Conservation (phyloP, 805 yeast species). For the Clavispora asparagi region DNA sequence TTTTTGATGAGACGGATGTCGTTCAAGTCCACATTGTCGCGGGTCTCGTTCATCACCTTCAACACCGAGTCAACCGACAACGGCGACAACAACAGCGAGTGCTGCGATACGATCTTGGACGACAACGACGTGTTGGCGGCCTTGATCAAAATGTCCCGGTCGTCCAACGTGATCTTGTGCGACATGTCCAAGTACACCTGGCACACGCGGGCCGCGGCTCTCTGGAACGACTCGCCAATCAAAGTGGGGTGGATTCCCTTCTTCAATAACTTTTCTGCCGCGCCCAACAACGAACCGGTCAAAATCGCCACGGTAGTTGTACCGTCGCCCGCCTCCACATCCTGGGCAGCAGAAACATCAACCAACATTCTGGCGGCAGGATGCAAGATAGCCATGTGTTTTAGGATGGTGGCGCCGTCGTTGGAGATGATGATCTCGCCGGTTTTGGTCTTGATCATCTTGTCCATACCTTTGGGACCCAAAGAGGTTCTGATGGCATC, state of each 20-base stretch:
- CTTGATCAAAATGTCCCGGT: constrained; percentile 76
- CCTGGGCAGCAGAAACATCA: constrained; percentile 96
- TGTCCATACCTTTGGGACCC: constrained; percentile 99
- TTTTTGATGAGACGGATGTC: constrained; percentile 89
- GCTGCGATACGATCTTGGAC: constrained; percentile 94
- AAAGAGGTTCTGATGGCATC: constrained; percentile 93
- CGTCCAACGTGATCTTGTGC: constrained; percentile 68
- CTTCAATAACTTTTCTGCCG: constrained; percentile 84
- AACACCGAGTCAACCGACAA: constrained; percentile 91
- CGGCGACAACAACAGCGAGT: constrained; percentile 80
- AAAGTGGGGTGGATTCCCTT: constrained; percentile 95
- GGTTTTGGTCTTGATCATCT: constrained; percentile 90
- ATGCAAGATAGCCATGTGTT: constrained; percentile 97
- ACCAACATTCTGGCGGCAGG: constrained; percentile 98
- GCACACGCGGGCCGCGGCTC: constrained; percentile 79
- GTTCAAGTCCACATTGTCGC: constrained; percentile 72
- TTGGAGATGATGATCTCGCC: constrained; percentile 94
- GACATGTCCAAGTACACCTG: constrained; percentile 84
- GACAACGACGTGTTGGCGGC: constrained; percentile 94
- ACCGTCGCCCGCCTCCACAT: constrained; percentile 99
- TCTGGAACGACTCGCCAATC: constrained; percentile 88
- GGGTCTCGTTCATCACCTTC: constrained; percentile 58
- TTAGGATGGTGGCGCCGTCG: constrained; percentile 95
- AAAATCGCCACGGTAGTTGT: constrained; percentile 95
- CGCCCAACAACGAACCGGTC: constrained; percentile 90